Conservation (phyloP, 2,329 filamentous ascomycete genomes). For the Didymellaceae sp. region DNA sequence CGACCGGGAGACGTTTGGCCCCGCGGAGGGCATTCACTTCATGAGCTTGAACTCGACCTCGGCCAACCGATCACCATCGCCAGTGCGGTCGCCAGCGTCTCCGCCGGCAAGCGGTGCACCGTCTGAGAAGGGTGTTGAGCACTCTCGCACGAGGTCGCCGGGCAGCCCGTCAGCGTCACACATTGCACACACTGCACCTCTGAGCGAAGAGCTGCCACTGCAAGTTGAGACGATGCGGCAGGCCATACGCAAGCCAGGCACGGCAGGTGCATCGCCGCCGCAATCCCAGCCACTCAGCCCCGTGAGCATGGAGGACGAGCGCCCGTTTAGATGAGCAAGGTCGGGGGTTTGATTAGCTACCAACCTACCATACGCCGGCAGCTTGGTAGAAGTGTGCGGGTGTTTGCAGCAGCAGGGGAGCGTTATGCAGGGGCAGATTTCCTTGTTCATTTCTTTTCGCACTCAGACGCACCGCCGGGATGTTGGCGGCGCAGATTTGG, state of each 20-base stretch:
- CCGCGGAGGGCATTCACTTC: slow-evolving; percentile 69
- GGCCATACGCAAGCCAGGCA: slow-evolving; percentile 82
- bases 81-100: slow-evolving; percentile 78
- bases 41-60: slow-evolving; percentile 68
- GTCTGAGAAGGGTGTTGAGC: slow-evolving; percentile 75
- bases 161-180: slow-evolving; percentile 62
- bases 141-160: slow-evolving; percentile 66
- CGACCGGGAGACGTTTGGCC: slow-evolving; percentile 54
- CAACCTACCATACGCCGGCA: no score
- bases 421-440: slow-evolving; percentile 10
- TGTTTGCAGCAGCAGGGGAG: slow-evolving; percentile 1
- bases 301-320: slow-evolving; percentile 46
- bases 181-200: slow-evolving; percentile 61
- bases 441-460: slow-evolving; percentile 8
- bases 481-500: neutral
- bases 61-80: slow-evolving; percentile 74
- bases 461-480: neutral
- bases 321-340: slow-evolving; percentile 38
- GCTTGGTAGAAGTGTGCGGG: neutral
- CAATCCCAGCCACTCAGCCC: slow-evolving; percentile 50
- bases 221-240: slow-evolving; percentile 95
- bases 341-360: neutral
- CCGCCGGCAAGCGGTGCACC: slow-evolving; percentile 78
- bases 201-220: slow-evolving; percentile 75
- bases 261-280: slow-evolving; percentile 71